Base-by-base conservation (phyloP, 768 basidiomycete species). In the Paxillus rubicundulus region DNA sequence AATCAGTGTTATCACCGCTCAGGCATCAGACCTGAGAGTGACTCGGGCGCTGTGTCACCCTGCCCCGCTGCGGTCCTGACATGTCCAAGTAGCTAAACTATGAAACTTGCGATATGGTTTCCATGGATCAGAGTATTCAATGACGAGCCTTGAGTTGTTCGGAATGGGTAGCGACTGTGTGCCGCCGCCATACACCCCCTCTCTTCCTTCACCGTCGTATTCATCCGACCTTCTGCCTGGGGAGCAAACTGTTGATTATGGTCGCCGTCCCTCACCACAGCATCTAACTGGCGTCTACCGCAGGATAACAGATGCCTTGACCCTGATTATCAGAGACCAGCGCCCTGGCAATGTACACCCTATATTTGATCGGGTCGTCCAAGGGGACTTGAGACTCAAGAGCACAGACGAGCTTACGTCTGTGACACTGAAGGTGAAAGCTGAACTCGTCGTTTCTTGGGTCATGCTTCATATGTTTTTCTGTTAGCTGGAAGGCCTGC, bases 141-240 rank as follows among this genome's bases (percentile, higher is more conserved):
- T 5, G 24, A 24, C 24, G 4, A 24, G 24, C 24, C 24, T 24
- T 24, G 30, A 30, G 10, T 24, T 10, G 30, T 30, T 30, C 30
- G 30, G 40, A 14, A 62, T 59, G 54, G 47, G 28, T 30, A 32
- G 42, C 16, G 47, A 52, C 28, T 56, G 55, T 7, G 71, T 79
- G 6, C 80, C 85, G 6, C 80, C 85, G 5, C 60, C 63, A 7
- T 87, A 86, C 61, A 73, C 81, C 0, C 74, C 79, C 4, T 77
- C 83, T 2, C 63, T 68, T 0, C 77, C 80, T 10, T 74, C 78
- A 1, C 85, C 86, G 0, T 56, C 61, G 0, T 87, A 87, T 62
- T 82, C 86, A 42, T 73, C 58, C 30, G 72, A 75, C 39, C 82
- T 77, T 46, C 64, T 72, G 2, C 69, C 66, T 8, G 80, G 76